Base-by-base conservation (phyloP, 2,329 filamentous ascomycete species). In the Penicillium corylophilum region DNA sequence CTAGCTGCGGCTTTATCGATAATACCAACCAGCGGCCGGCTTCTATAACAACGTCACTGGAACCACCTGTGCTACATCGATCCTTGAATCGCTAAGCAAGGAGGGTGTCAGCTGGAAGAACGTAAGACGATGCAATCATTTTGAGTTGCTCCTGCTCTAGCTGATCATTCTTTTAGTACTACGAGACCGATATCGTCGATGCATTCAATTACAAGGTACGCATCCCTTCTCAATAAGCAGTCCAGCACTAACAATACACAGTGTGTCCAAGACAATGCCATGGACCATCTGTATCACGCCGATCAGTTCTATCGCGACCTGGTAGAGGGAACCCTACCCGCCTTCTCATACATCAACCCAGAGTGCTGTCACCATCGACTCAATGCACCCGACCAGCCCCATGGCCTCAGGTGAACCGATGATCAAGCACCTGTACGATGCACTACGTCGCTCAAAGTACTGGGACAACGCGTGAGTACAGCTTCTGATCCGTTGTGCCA, bases 261-360 rank as follows among this genome's bases (percentile, higher is more conserved):
- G 61, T 71, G 68, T 65, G 69, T 71, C 20, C 69, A 73, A 61
- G 65, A 72, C 45, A 68, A 71, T 42, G 66, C 64, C 44, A 67
- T 70, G 57, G 62, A 68, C 47, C 58, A 58, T 12, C 61, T 74
- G 3, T 66, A 64, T 10, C 58, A 66, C 44, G 64, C 64, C 8
- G 55, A 59, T 40, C 48, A 68, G 16, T 92, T 93, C 75, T 79
- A 85, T 61, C 73, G 78, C 46, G 89, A 93, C 64, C 77, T 91
- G 7, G 74, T 80, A 51, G 73, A 71, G 52, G 74, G 84, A 59
- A 80, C 74, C 16, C 79, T 91, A n/a, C 88, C 88, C 1, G 87
- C 89, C 71, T 88, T 84, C 71, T 78, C 80, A 18, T 77, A 75
- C 55, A 72, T 76, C 48, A 76, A 75, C 24, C 74, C 74, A 0